A percentile compares a stretch with the other conserved stretches of the same genome.
These are phyloP conservation scores for Diphasiastrum complanatum DNA, from an alignment of 83 land plant genomes.

Conservation along the genomic window DNA sequence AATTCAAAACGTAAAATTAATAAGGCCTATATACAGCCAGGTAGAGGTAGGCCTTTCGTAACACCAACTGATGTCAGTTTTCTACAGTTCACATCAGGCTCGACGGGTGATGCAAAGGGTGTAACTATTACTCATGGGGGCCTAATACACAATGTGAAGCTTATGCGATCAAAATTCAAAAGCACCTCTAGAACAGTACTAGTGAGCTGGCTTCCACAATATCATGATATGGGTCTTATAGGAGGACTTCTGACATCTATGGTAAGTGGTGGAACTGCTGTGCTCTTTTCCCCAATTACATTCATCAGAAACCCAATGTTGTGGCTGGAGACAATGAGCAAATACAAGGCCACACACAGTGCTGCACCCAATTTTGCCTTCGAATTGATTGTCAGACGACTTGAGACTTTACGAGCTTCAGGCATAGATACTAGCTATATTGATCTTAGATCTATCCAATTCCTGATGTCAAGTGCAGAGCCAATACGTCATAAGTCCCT, in stretches of 20 bases:
- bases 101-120: constrained; percentile 63
- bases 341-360: constrained; percentile 50
- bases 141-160: constrained; percentile 56
- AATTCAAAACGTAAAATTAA: too few species aligned
- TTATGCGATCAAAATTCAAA: constrained; percentile 44
- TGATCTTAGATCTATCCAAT: constrained; percentile 42
- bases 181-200: constrained; percentile 56
- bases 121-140: constrained; percentile 61
- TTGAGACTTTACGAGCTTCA: constrained; percentile 24
- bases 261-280: constrained; percentile 50
- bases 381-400: constrained; percentile 42
- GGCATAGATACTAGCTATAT: constrained; percentile 10
- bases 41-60: neutral
- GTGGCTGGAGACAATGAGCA: constrained; percentile 48
- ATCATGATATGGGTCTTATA: constrained; percentile 65
- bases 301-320: constrained; percentile 49
- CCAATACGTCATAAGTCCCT: constrained; percentile 45
- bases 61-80: constrained; percentile 30
- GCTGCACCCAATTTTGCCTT: constrained; percentile 65
- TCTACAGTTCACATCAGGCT: constrained; percentile 67
- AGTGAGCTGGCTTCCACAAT: constrained; percentile 65
- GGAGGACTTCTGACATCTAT: constrained; percentile 54
- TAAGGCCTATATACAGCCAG: neutral
- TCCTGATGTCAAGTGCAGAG: constrained; percentile 62
- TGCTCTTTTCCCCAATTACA: constrained; percentile 51